Evolutionary conservation across 2,329 filamentous ascomycete genomes (phyloP).

Genomic region (Exophiala sp.): DNA sequence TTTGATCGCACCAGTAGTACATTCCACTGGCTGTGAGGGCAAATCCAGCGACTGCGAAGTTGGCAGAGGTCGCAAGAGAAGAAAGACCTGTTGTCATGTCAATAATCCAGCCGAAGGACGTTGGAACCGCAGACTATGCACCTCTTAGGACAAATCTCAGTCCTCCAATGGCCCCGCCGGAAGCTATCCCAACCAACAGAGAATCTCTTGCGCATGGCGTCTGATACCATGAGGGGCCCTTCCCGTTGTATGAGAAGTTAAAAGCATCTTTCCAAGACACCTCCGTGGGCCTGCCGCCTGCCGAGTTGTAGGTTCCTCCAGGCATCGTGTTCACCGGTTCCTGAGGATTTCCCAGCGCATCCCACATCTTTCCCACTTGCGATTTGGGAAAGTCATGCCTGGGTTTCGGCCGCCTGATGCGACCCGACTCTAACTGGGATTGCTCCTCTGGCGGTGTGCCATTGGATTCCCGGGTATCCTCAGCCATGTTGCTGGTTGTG

Average conservation of each 20-base stretch:
- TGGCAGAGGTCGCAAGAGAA: conserved; percentile 43
- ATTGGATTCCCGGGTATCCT: conserved; percentile 34
- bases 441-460: conserved; percentile 7
- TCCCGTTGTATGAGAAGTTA: conserved; percentile 51
- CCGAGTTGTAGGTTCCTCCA: conserved; percentile 53
- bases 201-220: conserved; percentile 79
- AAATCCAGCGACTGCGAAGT: conserved; percentile 80
- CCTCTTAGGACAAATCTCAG: conserved; percentile 69
- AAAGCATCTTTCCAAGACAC: conserved; percentile 45
- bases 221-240: conserved; percentile 67
- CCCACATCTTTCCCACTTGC: conserved; percentile 45
- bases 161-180: conserved; percentile 69
- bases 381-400: conserved; percentile 41
- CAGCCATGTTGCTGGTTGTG: conserved; percentile 34
- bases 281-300: conserved; percentile 49
- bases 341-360: conserved; percentile 43
- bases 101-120: neutral
- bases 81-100: conserved; percentile 14
- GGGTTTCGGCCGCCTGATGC: conserved; percentile 29
- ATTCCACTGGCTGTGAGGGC: conserved; percentile 61
- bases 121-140: conserved; percentile 39
- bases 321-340: conserved; percentile 52
- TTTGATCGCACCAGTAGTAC: conserved; percentile 79
- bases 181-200: conserved; percentile 73
- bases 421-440: conserved; percentile 6